Base-by-base conservation (phyloP, 2,329 filamentous ascomycete genomes). In the Escovopsis sp. region DNA sequence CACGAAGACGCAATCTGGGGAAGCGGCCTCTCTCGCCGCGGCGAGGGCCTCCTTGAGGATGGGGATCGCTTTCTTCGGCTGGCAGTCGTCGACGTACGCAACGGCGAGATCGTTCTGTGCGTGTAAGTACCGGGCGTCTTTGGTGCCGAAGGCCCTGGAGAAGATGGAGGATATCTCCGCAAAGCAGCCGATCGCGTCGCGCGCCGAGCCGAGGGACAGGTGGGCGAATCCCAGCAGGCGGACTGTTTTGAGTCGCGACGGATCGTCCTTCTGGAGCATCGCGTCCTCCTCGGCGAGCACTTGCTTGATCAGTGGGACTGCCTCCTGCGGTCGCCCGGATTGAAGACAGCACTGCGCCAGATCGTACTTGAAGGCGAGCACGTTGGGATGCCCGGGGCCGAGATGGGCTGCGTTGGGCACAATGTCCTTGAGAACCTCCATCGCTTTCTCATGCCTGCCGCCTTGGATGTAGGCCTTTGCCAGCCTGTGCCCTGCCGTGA, bases 31-130 rank as follows among this genome's bases (percentile, higher is more conserved):
- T 39, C 37, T 39, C 30, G 31, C 10, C 3, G 34, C 35, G 1
- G 5, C 13, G 2, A 45, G 31, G 10, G 43, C 15, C 13, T 37
- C 34, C 16, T 47, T 25, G 10, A 47, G 35, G 5, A 43, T 25
- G 3, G 36, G 16, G 3, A 48, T n/a, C 6, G 40, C 47, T 24
- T 49, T 30, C 1, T 47, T 20, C 2, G 40, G 36, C 34, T 45
- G 36, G 0, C 30, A 2, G 1, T 7, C 0, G 2, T 4, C 4
- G 1, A 41, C 43, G 3, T 45, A 48, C 1, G 34, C 31, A 2
- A 35, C 0, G 0, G 34, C 37, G 9, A 51, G 6, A 7, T 32
- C 39, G 43, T 35, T 16, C 12, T 11, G 40, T 16, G 42, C 43
- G 25, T 25, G 10, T 9, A 46, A 35, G 4, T 39, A 39, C 9